A percentile compares a stretch with the other conserved stretches of the same genome.
phyloP scores from a whole-genome alignment of 805 yeast species.

The Saturnispora galanensis region DNA sequence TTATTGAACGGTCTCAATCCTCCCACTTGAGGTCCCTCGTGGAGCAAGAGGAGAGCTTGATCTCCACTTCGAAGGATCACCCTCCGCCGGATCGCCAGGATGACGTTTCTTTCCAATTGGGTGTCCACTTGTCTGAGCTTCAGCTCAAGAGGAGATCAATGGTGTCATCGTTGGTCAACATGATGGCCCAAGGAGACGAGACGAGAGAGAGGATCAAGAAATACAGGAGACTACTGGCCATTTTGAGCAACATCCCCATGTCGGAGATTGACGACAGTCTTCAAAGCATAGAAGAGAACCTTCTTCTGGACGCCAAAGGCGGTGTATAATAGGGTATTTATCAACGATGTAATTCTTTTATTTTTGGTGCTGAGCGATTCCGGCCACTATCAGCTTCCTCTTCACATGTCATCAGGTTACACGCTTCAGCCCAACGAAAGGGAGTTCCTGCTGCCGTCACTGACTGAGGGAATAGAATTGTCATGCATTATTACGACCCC shows the following conservation, averaged over 20 bases:
- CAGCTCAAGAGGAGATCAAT: constrained; percentile 49
- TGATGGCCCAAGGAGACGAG: constrained; percentile 30
- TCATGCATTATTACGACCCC: constrained; percentile 19
- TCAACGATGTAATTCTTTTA: not conserved
- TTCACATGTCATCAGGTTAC: constrained; percentile 3
- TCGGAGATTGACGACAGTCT: constrained; percentile 59
- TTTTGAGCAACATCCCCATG: constrained; percentile 57
- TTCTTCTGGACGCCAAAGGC: constrained; percentile 7
- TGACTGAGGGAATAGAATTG: constrained; percentile 4
- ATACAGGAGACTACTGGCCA: constrained; percentile 57
- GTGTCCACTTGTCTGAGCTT: constrained; percentile 37
- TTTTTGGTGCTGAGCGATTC: not conserved
- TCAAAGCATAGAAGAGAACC: constrained; percentile 41
- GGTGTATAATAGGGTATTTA: not conserved
- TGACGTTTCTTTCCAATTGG: constrained; percentile 11
- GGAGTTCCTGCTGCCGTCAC: constrained; percentile 10
- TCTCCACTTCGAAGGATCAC: constrained; percentile 10
- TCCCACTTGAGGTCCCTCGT: constrained; percentile 35
- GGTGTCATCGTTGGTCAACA: constrained; percentile 34
- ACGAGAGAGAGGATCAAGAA: constrained; percentile 50
- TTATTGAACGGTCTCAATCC: constrained; percentile 36
- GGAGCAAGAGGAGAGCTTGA: constrained; percentile 27
- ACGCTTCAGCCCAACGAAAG: constrained; percentile 12
- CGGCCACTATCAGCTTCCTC: not conserved
- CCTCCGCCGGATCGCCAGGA: not conserved